Evolutionary conservation across 1,284 basidiomycete genomes (phyloP), one percentile per base, ranked within the genome.

Genomic region (Moesziomyces globuligerus): DNA sequence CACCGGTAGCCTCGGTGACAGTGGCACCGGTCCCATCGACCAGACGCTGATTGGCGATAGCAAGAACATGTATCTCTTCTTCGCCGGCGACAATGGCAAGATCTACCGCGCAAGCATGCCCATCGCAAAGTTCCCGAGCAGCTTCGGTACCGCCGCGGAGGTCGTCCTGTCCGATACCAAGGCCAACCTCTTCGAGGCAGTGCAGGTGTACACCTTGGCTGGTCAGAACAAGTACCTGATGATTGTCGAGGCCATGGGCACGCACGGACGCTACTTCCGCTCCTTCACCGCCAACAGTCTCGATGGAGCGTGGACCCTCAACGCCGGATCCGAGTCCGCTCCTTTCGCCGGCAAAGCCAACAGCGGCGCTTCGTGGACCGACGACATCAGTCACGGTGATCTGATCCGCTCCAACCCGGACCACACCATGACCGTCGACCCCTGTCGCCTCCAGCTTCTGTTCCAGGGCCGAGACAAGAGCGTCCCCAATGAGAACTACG

Each of bases 301-400:
- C 41, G 43, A 53, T 15, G 61, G 61, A 3, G 38, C 29, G 8
- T 65, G 61, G 61, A 54, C 49, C 13, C 41, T 65, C 5, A 49
- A 65, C 18, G 55, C 54, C 10, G 61, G 50, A 1, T 38, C 50
- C 4, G 61, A 65, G 42, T 58, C 50, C 37, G 61, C 61, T 7
- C 61, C 61, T 10, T 65, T 65, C n/a, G 61, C 61, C n/a, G 61
- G 61, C 38, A 57, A 58, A 38, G 54, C 61, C 29, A 65, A 65
- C 55, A 49, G 38, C 26, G 50, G 41, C 23, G 61, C 45, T 29
- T 37, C 20, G 10, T 65, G 61, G 61, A 65, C 61, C 42, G 43
- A 65, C 45, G 61, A 65, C 18, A 53, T 65, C 46, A 65, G 61
- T 25, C 61, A 65, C 28, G 61, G 61, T 38, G 61, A 65, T 37